A percentile compares a stretch with the other conserved stretches of the same genome.
Conservation (phyloP, 2,329 filamentous ascomycete genomes). For the Nemania sp. region DNA sequence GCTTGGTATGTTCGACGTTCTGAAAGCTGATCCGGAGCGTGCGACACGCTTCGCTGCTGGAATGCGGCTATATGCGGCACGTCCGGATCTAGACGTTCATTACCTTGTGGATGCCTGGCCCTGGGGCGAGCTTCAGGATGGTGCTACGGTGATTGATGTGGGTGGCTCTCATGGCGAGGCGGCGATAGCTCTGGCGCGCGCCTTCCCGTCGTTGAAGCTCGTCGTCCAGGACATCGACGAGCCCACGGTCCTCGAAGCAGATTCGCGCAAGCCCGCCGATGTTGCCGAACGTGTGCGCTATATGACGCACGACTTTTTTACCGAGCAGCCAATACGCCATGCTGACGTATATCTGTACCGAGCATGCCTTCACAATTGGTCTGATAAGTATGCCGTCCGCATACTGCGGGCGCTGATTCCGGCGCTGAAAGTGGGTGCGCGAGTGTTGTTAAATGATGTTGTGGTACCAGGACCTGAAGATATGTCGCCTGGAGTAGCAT, state of each 20-base stretch:
- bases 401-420: slow-evolving; percentile 17
- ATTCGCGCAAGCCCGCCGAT: neutral
- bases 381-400: slow-evolving; percentile 12
- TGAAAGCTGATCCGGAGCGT: slow-evolving; percentile 8
- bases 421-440: slow-evolving; percentile 46
- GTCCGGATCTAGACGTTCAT: neutral
- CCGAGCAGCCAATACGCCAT: slow-evolving; percentile 6
- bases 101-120: neutral
- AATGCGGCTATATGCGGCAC: neutral
- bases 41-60: slow-evolving; percentile 7
- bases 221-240: slow-evolving; percentile 13
- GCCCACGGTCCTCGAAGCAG: neutral
- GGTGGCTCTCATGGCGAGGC: slow-evolving; percentile 7
- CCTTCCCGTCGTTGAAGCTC: neutral
- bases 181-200: neutral
- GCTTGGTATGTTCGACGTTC: slow-evolving; percentile 8
- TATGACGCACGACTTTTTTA: slow-evolving; percentile 29
- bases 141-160: slow-evolving; percentile 16
- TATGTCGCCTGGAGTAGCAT: neutral
- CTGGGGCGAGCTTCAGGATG: neutral
- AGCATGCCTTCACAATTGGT: slow-evolving; percentile 21
- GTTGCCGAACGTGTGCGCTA: neutral
- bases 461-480: neutral
- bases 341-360: slow-evolving; percentile 28
- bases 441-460: slow-evolving; percentile 18